Evolutionary conservation across 306 rosid genomes (phyloP).

Genomic region (Ceratonia siliqua): DNA sequence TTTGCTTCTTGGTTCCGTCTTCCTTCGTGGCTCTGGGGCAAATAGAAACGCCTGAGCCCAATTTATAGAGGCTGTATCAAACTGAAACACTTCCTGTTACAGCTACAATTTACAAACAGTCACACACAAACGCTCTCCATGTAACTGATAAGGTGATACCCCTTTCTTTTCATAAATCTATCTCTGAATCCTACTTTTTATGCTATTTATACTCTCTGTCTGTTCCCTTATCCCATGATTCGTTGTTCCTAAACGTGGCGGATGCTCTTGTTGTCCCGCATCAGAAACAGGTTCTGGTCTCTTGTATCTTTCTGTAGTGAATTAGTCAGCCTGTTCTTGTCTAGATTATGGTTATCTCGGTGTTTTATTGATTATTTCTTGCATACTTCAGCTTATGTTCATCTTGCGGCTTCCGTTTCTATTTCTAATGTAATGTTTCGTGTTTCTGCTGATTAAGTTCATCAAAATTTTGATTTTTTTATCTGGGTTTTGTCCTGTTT

Average conservation of each 20-base stretch:
- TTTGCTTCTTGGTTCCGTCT: not conserved
- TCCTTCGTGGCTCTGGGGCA: not conserved
- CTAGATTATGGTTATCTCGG: not conserved
- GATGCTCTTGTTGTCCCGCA: not conserved
- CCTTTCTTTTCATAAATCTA: constrained; percentile 10
- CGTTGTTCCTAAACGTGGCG: constrained; percentile 31
- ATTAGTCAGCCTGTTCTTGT: constrained; percentile 27
- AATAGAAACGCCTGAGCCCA: constrained; percentile 2
- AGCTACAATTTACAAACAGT: not conserved
- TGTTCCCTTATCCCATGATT: not conserved
- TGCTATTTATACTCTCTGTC: not conserved
- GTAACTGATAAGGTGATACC: not conserved
- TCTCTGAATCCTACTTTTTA: not conserved
- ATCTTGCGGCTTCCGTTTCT: too few species aligned
- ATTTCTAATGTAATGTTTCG: too few species aligned
- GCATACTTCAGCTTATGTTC: too few species aligned
- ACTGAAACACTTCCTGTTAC: not conserved
- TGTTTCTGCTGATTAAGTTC: too few species aligned
- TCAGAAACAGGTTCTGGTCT: constrained; percentile 45
- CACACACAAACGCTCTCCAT: not conserved
- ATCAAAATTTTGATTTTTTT: constrained; percentile 30
- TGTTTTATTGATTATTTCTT: not conserved
- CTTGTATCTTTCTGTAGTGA: not conserved
- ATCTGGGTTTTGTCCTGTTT: constrained; percentile 40
- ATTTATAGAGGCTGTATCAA: not conserved